Evolutionary conservation across 176 grass and related monocot genomes (phyloP).

Genomic region (Hyparrhenia diplandra): DNA sequence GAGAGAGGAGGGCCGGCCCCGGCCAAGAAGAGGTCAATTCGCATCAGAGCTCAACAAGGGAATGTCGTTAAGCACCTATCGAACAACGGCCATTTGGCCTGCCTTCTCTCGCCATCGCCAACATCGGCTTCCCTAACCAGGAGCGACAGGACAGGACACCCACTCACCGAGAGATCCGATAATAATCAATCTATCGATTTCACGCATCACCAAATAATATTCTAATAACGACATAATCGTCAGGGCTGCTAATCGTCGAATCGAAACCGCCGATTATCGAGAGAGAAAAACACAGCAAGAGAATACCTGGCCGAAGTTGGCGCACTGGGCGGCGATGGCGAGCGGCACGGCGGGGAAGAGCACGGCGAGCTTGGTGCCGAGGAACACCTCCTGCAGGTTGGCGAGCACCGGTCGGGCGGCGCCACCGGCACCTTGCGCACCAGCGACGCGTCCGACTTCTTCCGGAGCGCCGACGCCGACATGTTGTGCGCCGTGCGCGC

Average conservation of each 20-base stretch:
- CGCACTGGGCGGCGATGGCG: constrained; percentile 58
- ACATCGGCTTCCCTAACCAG: not conserved
- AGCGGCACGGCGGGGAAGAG: constrained; percentile 75
- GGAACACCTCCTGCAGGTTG: constrained; percentile 84
- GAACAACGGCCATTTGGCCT: not conserved
- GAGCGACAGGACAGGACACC: not conserved
- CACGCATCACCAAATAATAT: too few relatives aligned
- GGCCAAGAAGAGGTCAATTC: too few relatives aligned
- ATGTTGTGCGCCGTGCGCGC: constrained; percentile 77
- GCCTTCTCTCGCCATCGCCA: not conserved
- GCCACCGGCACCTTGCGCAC: constrained; percentile 60
- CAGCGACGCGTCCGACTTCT: constrained; percentile 65
- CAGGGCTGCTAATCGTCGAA: too few relatives aligned
- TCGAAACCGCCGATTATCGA: too few relatives aligned
- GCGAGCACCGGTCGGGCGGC: constrained; percentile 33
- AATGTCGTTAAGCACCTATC: not conserved
- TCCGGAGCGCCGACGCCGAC: constrained; percentile 77
- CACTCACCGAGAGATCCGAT: too few relatives aligned
- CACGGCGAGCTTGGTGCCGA: constrained; percentile 85
- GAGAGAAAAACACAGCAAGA: too few relatives aligned
- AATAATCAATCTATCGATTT: too few relatives aligned
- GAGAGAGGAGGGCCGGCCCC: too few relatives aligned
- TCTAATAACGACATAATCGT: too few relatives aligned
- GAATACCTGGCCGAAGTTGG: constrained; percentile 47
- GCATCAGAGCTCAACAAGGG: not conserved